phyloP scores from a whole-genome alignment of 371 early-diverging fungal species.

The Phascolomyces articulosus region DNA sequence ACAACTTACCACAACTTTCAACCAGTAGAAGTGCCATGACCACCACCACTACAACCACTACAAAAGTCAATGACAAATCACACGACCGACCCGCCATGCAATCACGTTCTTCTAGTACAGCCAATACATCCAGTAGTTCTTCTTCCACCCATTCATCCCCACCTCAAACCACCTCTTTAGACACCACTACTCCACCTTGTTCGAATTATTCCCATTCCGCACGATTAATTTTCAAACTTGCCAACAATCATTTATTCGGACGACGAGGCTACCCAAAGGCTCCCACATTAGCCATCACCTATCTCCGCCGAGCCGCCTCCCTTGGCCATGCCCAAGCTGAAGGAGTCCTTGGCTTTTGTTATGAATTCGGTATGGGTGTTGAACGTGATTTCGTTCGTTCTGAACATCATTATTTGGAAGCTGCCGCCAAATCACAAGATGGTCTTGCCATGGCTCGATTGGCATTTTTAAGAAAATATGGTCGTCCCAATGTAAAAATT shows the following conservation, averaged over 20 bases:
- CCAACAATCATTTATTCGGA: conserved; percentile 63
- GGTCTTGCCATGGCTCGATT: conserved; percentile 67
- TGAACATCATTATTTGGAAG: conserved; percentile 61
- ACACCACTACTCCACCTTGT: no score
- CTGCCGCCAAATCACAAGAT: conserved; percentile 37
- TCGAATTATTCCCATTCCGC: conserved; percentile 12
- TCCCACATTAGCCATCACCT: conserved; percentile 44
- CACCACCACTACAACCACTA: neutral
- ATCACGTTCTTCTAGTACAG: conserved; percentile 9
- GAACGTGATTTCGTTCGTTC: conserved; percentile 54
- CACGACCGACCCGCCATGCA: conserved; percentile 15
- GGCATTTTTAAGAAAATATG: conserved; percentile 77
- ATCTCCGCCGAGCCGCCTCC: conserved; percentile 41
- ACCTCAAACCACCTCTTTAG: no score
- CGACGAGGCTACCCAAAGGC: conserved; percentile 43
- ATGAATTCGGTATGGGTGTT: conserved; percentile 81
- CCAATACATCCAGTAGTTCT: conserved; percentile 4
- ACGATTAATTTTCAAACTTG: conserved; percentile 41
- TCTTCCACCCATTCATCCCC: neutral
- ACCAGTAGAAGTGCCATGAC: conserved; percentile 13
- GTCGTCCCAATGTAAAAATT: conserved; percentile 74
- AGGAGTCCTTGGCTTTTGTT: conserved; percentile 68
- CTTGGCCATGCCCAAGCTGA: conserved; percentile 51
- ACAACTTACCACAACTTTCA: conserved; percentile 16
- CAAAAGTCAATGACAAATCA: conserved; percentile 4